A percentile compares a stretch with the other conserved stretches of the same genome.
phyloP scores from a whole-genome alignment of 2,329 filamentous ascomycete genomes.

The Colletotrichum truncatum region DNA sequence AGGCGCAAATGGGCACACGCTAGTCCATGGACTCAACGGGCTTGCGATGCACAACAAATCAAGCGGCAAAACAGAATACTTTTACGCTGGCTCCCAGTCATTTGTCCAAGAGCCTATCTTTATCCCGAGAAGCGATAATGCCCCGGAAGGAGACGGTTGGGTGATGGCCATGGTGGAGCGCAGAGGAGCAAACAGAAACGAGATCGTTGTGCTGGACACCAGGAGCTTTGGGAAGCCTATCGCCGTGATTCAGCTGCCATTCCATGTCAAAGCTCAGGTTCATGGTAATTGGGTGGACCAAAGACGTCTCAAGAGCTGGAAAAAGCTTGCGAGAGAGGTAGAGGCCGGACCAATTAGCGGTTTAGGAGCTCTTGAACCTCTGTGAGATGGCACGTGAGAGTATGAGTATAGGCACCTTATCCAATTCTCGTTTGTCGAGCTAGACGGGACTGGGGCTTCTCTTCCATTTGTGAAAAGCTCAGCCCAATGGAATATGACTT shows the following conservation, averaged over 20 bases:
- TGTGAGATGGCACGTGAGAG: not conserved
- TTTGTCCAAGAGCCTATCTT: slow-evolving; percentile 53
- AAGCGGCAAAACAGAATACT: slow-evolving; percentile 34
- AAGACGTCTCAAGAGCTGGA: slow-evolving; percentile 36
- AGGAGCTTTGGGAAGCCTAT: slow-evolving; percentile 45
- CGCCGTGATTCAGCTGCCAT: slow-evolving; percentile 49
- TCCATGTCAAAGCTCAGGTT: slow-evolving; percentile 39
- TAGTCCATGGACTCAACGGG: slow-evolving; percentile 13
- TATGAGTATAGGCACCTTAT: not conserved
- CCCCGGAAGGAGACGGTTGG: slow-evolving; percentile 49
- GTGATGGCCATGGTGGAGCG: slow-evolving; percentile 41
- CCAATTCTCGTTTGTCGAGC: too few relatives aligned
- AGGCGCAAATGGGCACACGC: not conserved
- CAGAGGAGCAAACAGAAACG: slow-evolving; percentile 39
- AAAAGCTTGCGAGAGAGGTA: not conserved
- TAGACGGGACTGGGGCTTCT: too few relatives aligned
- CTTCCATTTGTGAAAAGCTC: too few relatives aligned
- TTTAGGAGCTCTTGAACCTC: not conserved
- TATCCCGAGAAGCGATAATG: slow-evolving; percentile 43
- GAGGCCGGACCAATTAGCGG: not conserved
- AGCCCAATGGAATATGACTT: too few relatives aligned
- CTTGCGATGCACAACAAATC: slow-evolving; percentile 17
- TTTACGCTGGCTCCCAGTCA: slow-evolving; percentile 38
- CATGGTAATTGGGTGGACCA: slow-evolving; percentile 44
- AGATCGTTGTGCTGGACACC: slow-evolving; percentile 52